A percentile compares a stretch with the other conserved stretches of the same genome.
These are phyloP conservation scores for Silene vulgaris DNA, from an alignment of 179 eudicot species.

Conservation along the genomic window DNA sequence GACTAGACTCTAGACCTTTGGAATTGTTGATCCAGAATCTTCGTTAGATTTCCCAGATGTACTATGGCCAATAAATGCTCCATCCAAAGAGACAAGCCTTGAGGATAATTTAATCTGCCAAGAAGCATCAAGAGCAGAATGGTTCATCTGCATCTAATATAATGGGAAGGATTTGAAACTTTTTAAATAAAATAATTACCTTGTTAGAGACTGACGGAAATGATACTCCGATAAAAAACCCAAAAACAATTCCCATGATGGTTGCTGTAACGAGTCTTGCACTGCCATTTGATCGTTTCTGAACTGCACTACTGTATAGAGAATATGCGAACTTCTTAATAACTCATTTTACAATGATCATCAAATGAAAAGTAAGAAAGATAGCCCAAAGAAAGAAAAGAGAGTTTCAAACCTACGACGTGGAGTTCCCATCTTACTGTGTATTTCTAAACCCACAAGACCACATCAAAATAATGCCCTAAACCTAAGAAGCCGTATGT, in stretches of 20 bases:
- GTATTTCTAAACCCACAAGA: conserved; percentile 37
- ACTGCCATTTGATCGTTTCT: conserved; percentile 58
- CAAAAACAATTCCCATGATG: conserved; percentile 72
- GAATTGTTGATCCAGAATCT: conserved; percentile 32
- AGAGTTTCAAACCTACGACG: conserved; percentile 63
- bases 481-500: conserved; percentile 12
- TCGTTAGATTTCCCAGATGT: conserved; percentile 26
- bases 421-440: conserved; percentile 49
- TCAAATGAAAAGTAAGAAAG: background rate
- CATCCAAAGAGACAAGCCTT: conserved; percentile 50
- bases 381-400: conserved; percentile 5
- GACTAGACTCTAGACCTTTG: conserved; percentile 30
- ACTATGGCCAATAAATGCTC: conserved; percentile 32
- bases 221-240: conserved; percentile 79
- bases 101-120: conserved; percentile 71
- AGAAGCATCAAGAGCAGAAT: conserved; percentile 18
- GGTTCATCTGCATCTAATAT: background rate
- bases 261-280: conserved; percentile 59
- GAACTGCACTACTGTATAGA: conserved; percentile 50
- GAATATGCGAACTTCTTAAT: background rate
- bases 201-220: conserved; percentile 69
- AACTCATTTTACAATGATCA: background rate
- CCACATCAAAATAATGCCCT: conserved; percentile 31
- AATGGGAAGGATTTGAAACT: background rate
- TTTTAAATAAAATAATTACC: conserved; percentile 34